These are phyloP conservation scores for Sechiopsis laciniata DNA, from an alignment of 306 rosid species.

Conservation along the genomic window DNA sequence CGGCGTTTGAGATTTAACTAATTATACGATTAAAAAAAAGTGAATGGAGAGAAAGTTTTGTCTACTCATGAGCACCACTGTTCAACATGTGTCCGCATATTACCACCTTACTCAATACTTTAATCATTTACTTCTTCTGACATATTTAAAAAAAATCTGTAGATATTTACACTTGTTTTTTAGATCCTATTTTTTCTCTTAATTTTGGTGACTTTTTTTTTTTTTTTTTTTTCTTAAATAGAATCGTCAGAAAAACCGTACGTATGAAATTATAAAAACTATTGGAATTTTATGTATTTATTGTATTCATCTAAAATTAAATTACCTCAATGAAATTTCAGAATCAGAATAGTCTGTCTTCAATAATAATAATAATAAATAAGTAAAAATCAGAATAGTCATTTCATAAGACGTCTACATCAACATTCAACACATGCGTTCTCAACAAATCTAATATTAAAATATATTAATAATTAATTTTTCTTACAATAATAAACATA, in stretches of 20 bases:
- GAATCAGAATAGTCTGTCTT: neutral
- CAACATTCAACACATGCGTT: neutral
- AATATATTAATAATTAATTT: too few relatives aligned
- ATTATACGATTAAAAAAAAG: neutral
- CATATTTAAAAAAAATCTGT: neutral
- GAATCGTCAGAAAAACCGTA: neutral
- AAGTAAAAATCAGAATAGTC: neutral
- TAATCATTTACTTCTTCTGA: neutral
- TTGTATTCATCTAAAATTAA: neutral
- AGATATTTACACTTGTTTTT: neutral
- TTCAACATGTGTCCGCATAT: slow-evolving; percentile 4
- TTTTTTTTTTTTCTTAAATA: neutral
- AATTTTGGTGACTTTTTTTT: neutral
- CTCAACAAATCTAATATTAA: too few relatives aligned
- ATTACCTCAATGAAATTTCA: neutral
- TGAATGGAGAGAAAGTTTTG: neutral
- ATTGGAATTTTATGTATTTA: neutral
- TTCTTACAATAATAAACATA: too few relatives aligned
- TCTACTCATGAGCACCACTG: neutral
- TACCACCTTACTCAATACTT: neutral
- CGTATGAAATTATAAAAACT: neutral
- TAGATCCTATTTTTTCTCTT: neutral
- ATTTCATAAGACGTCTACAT: neutral
- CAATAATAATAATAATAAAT: too few relatives aligned
- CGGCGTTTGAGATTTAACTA: neutral